Conservation (phyloP, 2,329 filamentous ascomycete species). For the Tolypocladium endophyticum region DNA sequence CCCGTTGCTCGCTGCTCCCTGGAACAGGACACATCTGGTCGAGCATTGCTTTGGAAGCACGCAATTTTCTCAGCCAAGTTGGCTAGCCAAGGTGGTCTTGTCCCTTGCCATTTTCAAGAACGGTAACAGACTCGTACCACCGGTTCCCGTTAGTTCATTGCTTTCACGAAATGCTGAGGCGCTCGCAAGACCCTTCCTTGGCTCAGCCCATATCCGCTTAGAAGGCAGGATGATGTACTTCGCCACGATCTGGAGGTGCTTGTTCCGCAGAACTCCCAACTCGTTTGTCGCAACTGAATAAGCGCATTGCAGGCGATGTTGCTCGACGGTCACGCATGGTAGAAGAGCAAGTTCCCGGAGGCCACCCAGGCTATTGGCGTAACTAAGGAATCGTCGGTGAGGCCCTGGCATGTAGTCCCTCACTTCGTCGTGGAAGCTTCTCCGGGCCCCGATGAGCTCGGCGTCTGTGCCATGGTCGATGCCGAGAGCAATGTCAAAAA, state of each 20-base stretch:
- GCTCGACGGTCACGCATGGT: slow-evolving; percentile 43
- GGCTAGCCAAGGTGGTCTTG: slow-evolving; percentile 50
- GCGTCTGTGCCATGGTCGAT: slow-evolving; percentile 54
- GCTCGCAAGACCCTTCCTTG: slow-evolving; percentile 31
- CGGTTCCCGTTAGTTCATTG: slow-evolving; percentile 63
- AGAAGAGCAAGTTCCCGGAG: slow-evolving; percentile 57
- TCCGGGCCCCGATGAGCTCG: slow-evolving; percentile 16
- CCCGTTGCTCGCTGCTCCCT: background rate
- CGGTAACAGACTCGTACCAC: slow-evolving; percentile 76
- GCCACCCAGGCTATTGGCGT: slow-evolving; percentile 60
- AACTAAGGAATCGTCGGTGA: slow-evolving; percentile 68
- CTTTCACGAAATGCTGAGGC: slow-evolving; percentile 24
- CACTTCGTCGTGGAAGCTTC: slow-evolving; percentile 54
- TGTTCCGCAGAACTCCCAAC: slow-evolving; percentile 66
- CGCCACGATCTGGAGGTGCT: slow-evolving; percentile 82
- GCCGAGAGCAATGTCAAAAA: slow-evolving; percentile 79
- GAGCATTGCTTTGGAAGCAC: background rate
- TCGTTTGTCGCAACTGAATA: slow-evolving; percentile 69
- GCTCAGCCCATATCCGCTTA: slow-evolving; percentile 23
- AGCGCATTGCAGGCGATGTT: slow-evolving; percentile 22
- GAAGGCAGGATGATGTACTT: slow-evolving; percentile 83
- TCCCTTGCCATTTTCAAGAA: slow-evolving; percentile 85
- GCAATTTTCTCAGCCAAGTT: slow-evolving; percentile 8
- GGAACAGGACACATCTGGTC: background rate
- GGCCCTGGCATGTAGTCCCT: slow-evolving; percentile 82